Evolutionary conservation across 2,329 filamentous ascomycete species (phyloP), one percentile per base, ranked within the genome.

Genomic region (Fusarium dlaminii): DNA sequence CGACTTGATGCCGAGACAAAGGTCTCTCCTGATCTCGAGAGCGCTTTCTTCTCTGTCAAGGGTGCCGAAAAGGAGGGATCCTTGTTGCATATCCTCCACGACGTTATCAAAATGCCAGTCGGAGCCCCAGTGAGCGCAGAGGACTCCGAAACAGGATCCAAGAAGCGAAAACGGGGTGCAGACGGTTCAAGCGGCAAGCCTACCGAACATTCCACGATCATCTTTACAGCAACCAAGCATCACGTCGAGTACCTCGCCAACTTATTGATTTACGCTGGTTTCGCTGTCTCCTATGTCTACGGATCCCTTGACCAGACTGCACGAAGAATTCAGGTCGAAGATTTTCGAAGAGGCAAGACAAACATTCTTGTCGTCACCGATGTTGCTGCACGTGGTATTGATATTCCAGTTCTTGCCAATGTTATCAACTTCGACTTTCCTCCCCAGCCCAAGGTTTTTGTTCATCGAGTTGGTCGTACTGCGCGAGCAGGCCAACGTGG

Each of bases 341-440:
- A 95, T 73, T 99, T 99, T 82, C 89, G 97, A 67, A 88, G 87
- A 30, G 96, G 96, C 12, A 89, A 92, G 73, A 93, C 94, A 1
- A 96, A 98, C 76, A 95, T 99, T 54, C 85, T 99, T 14, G 95
- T 99, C 6, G 96, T 98, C 49, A 99, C 96, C 3, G 96, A 99
- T 81, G 95, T 99, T 61, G 96, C 96, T 20, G 96, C 96, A 29
- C 90, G 96, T 87, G 96, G 96, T 90, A 97, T 99, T 70, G 96
- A 99, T 90, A 98, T 99, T 75, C 96, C 96, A 1, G 90, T 98
- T 52, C 88, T 99, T 40, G 95, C 94, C 64, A 98, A 99, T 80
- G 96, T 99, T 67, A 96, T 99, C 86, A 98, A 99, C 86, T 99
- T 97, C 83, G 96, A 98, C 80, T 99, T 99, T 74, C 96, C 96